Conservation (phyloP, 768 basidiomycete species). For the Russula virescens region DNA sequence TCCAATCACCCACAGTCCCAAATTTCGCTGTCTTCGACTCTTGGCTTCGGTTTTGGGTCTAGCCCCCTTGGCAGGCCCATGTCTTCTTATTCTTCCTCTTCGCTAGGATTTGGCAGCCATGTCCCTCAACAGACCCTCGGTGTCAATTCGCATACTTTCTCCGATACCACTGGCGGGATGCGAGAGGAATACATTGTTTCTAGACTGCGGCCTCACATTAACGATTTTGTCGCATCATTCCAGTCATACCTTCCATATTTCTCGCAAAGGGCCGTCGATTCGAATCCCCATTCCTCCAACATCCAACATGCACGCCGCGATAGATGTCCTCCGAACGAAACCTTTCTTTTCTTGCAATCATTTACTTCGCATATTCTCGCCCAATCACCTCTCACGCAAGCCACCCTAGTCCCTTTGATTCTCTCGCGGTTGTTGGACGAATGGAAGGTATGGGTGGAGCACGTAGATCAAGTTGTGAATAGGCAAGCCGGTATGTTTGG, state of each 20-base stretch:
- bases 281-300: slow-evolving; percentile 26
- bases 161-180: slow-evolving; percentile 44
- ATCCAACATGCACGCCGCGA: slow-evolving; percentile 51
- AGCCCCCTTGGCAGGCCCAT: slow-evolving; percentile 20
- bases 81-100: slow-evolving; percentile 11
- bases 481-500: slow-evolving; percentile 75
- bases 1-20: slow-evolving; percentile 45
- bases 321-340: slow-evolving; percentile 67
- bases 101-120: slow-evolving; percentile 28
- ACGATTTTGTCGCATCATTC: slow-evolving; percentile 71
- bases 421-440: slow-evolving; percentile 63
- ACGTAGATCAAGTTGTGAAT: slow-evolving; percentile 66
- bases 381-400: slow-evolving; percentile 62
- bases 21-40: slow-evolving; percentile 30
- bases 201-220: slow-evolving; percentile 66
- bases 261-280: slow-evolving; percentile 41
- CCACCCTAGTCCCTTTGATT: slow-evolving; percentile 50
- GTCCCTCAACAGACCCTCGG: slow-evolving; percentile 23
- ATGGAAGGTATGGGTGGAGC: slow-evolving; percentile 73
- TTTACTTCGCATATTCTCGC: slow-evolving; percentile 62
- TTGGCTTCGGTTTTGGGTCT: slow-evolving; percentile 31
- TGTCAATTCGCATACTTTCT: slow-evolving; percentile 10
- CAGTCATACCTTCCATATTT: slow-evolving; percentile 85
- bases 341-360: slow-evolving; percentile 62
- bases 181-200: slow-evolving; percentile 75